Evolutionary conservation across 1,284 basidiomycete species (phyloP), one percentile per base, ranked within the genome.

Genomic region (Microbotryum intermedium): DNA sequence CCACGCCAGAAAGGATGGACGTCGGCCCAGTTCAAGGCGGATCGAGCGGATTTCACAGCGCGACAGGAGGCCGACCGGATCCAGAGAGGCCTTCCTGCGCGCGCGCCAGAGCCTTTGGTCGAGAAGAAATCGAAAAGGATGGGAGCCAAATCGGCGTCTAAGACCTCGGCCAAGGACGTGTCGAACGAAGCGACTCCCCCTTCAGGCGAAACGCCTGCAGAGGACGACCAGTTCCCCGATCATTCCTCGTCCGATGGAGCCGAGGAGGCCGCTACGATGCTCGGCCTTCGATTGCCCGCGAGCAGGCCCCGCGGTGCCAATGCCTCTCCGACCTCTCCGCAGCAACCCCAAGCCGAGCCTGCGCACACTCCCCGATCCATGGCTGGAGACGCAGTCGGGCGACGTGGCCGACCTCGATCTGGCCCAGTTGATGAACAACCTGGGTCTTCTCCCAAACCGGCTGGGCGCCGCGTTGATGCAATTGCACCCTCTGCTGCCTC

Each of bases 1-100:
- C 63, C 66, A 5, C 43, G 58, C 26, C 52, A 47, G 43, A 58
- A 48, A 16, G 58, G 57, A 9, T 25, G 13, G 20, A 53, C 6
- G 46, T 20, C 42, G 18, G 29, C 23, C 39, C 34, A 48, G 21
- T 21, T 48, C 25, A 58, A n/a, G 49, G 59, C 56, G 47, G 59
- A 50, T 26, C 43, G 44, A 39, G 53, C 48, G 55, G 55, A 53
- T 34, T 20, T 48, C 39, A 51, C 42, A 13, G 53, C 48, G 13
- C 57, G 50, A 11, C 18, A 46, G 49, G 48, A 45, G 10, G 53
- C n/a, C 47, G 50, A 50, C 34, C 26, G 53, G 43, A 39, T 39
- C 34, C 34, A 39, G 34, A 39, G 34, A 11, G 34, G 13, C 13
- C 34, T 39, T 39, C 34, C 34, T 39, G 18, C 34, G 34, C 34